phyloP scores from a whole-genome alignment of 805 yeast species.

The Geotrichum ghanense region DNA sequence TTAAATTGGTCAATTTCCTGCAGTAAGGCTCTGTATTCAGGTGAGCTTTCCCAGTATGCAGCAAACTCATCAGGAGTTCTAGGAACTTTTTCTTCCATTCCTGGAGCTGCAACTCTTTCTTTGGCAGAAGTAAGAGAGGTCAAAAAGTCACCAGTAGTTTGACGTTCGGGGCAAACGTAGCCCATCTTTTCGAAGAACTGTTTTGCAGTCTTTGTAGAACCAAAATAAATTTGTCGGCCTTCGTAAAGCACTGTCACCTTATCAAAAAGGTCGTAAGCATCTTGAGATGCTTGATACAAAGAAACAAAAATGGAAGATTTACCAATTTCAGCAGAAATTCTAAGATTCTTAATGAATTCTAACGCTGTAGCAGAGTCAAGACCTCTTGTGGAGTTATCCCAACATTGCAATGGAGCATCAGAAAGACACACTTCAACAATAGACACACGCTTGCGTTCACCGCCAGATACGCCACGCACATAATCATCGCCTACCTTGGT shows the following conservation, averaged over 20 bases:
- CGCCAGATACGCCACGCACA: conserved; percentile 49
- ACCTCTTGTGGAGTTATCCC: conserved; percentile 66
- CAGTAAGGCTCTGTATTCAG: conserved; percentile 30
- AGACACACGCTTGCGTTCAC: conserved; percentile 46
- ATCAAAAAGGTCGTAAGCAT: conserved; percentile 42
- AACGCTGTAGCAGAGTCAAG: conserved; percentile 61
- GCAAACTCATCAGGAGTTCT: conserved; percentile 41
- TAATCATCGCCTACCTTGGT: conserved; percentile 36
- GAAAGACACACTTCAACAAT: conserved; percentile 39
- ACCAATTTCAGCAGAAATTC: conserved; percentile 39
- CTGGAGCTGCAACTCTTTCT: conserved; percentile 34
- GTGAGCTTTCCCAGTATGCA: conserved; percentile 38
- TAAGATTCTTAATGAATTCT: conserved; percentile 49
- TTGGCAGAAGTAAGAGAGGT: conserved; percentile 44
- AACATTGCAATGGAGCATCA: conserved; percentile 40
- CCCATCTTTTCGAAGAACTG: conserved; percentile 43
- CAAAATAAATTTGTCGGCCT: conserved; percentile 46
- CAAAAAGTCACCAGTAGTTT: conserved; percentile 48
- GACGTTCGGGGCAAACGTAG: conserved; percentile 43
- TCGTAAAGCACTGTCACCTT: conserved; percentile 43
- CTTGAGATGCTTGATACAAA: conserved; percentile 48
- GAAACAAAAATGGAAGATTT: conserved; percentile 49
- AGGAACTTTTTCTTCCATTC: conserved; percentile 40
- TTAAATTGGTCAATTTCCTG: conserved; percentile 32
- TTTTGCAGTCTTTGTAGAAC: conserved; percentile 36